A percentile compares a stretch with the other conserved stretches of the same genome.
Conservation (phyloP, 164 flowering plant species). For the Piper longum region DNA sequence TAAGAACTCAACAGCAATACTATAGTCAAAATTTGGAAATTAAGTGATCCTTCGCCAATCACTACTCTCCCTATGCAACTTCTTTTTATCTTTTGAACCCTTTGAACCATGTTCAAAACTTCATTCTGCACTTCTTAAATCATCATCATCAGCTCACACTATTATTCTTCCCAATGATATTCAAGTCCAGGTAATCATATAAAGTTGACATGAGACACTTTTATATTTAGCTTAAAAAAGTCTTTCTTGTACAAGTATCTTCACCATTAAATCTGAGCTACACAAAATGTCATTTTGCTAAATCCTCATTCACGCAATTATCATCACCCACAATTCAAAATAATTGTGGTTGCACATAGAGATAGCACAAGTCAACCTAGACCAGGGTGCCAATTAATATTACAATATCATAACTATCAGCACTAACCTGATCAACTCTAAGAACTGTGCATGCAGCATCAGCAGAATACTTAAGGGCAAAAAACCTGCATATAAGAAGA, state of each 20-base stretch:
- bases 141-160: neutral
- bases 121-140: no score
- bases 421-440: constrained; percentile 76
- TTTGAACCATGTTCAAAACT: neutral
- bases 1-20: neutral
- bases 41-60: neutral
- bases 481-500: constrained; percentile 34
- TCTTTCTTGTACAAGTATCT: no score
- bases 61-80: neutral
- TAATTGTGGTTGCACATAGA: no score
- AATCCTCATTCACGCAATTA: neutral
- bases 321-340: neutral
- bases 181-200: neutral
- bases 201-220: neutral
- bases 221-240: neutral
- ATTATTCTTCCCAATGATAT: neutral
- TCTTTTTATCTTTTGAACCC: neutral
- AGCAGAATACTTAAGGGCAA: constrained; percentile 86
- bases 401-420: neutral
- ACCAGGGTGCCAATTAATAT: no score
- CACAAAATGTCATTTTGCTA: neutral
- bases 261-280: neutral
- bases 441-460: constrained; percentile 95
- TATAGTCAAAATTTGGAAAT: neutral
- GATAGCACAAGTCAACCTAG: no score